Base-by-base conservation (phyloP, 2,329 filamentous ascomycete species). In the Neofusicoccum kwambonambiense region DNA sequence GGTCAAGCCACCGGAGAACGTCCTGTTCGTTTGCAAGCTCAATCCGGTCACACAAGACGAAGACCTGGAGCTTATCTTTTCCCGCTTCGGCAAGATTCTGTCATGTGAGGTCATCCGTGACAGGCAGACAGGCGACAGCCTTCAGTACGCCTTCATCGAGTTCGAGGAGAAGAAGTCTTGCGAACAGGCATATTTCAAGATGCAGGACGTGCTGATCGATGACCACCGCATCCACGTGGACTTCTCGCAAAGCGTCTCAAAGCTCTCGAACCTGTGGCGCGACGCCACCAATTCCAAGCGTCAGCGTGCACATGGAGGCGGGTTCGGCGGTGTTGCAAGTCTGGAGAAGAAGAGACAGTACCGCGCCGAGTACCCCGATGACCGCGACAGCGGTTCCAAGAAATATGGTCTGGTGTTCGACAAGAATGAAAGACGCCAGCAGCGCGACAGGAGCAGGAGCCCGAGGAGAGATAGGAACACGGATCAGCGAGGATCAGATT, bases 61-160 rank as follows among this genome's bases (percentile, higher is more conserved):
- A 73, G 95, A 99, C 75, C 83, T 99, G 52, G 90, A 97, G 75
- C 85, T 98, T 69, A 98, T 99, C 68, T 99, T 99, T 79, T 94
- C 92, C 64, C 93, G 95, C 0, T 99, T 99, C 71, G 95, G 95
- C 70, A 94, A 90, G 74, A 97, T 99, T 47, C 78, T 98, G 27
- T 96, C 92, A 52, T 99, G 95, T 75, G 95, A 99, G 79, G 91
- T 99, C 39, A 97, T 99, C 68, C 86, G 94, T 56, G 95, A 99
- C 76, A 91, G 91, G 74, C 92, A 92, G 73, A 97, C 94, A 0
- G 93, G 93, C 3, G 95, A 99, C 78, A 97, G 92, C 73, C 80
- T 99, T 56, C 95, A 99, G 76, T 99, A 99, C 75, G 93, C 95
- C 1, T 99, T 99, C 71, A 96, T 99, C 73, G 95, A 99, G 76